Percentiles rank a stretch among this genome's conserved stretches.
Conservation (phyloP, 306 rosid species). For the Dryas drummondii region DNA sequence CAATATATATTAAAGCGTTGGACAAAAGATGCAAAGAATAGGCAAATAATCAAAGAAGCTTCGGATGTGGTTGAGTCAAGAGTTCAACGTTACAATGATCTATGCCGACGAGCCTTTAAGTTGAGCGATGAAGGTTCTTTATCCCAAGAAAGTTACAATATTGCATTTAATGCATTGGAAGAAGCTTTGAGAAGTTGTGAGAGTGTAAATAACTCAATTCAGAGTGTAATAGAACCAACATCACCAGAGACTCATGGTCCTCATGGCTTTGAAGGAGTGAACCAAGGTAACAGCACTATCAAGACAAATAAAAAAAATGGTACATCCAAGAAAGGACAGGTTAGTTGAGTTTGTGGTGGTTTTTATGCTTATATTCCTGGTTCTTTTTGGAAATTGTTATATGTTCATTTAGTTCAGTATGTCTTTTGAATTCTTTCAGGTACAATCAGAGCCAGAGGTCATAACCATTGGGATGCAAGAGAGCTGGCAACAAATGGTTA, state of each 20-base stretch:
- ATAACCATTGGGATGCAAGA: conserved; percentile 26
- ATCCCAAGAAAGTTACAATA: conserved; percentile 43
- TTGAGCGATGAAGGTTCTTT: conserved; percentile 54
- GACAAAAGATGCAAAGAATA: conserved; percentile 45
- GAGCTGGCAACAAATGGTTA: conserved; percentile 46
- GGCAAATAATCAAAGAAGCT: conserved; percentile 19
- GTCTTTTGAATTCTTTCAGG: conserved; percentile 24
- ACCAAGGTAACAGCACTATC: conserved; percentile 24
- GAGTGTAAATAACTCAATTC: conserved; percentile 27
- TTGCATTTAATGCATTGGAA: conserved; percentile 42
- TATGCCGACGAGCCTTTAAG: conserved; percentile 38
- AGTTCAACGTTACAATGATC: conserved; percentile 37
- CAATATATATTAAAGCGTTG: conserved; percentile 49
- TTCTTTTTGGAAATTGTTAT: background rate
- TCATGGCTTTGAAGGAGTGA: conserved; percentile 30
- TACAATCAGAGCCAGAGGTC: conserved; percentile 28
- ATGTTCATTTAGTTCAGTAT: conserved; percentile 2
- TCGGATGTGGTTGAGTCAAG: conserved; percentile 17
- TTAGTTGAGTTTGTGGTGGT: conserved; percentile 23
- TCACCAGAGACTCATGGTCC: conserved; percentile 23
- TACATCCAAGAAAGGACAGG: conserved; percentile 33
- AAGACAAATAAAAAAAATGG: conserved; percentile 27
- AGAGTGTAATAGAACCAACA: conserved; percentile 27
- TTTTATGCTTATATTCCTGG: conserved; percentile 1
- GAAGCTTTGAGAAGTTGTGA: conserved; percentile 47